Conservation (phyloP, 2,329 filamentous ascomycete genomes). For the Penicillium sp. region DNA sequence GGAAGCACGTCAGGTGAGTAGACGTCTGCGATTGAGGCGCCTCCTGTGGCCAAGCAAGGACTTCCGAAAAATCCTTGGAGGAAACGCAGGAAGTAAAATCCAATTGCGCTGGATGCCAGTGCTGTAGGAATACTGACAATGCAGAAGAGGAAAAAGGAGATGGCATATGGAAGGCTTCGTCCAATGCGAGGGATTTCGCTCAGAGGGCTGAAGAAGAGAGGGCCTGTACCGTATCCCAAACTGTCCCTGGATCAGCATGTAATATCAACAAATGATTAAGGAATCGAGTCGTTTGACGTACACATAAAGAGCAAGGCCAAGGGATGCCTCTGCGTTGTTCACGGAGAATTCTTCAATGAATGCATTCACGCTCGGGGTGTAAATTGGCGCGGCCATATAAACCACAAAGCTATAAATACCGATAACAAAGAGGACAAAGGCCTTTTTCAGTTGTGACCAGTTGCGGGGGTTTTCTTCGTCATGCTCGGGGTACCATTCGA, state of each 20-base stretch:
- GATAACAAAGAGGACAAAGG: constrained; percentile 17
- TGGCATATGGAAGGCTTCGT: constrained; percentile 57
- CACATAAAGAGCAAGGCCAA: constrained; percentile 29
- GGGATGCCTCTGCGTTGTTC: constrained; percentile 21
- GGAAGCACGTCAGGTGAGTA: constrained; percentile 50
- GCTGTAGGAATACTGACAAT: constrained; percentile 58
- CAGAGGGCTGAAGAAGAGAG: constrained; percentile 57
- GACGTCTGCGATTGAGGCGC: constrained; percentile 38
- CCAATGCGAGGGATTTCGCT: constrained; percentile 59
- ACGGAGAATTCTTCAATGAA: constrained; percentile 20
- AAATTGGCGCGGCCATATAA: constrained; percentile 25
- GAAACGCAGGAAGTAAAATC: constrained; percentile 57
- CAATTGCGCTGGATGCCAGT: constrained; percentile 52
- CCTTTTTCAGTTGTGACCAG: constrained; percentile 22
- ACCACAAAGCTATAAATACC: constrained; percentile 27
- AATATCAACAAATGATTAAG: neutral
- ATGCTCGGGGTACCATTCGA: constrained; percentile 4
- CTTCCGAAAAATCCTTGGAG: constrained; percentile 58
- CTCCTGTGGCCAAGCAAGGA: constrained; percentile 54
- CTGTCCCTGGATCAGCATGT: constrained; percentile 12
- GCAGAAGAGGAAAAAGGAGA: constrained; percentile 59
- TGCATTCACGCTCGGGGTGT: constrained; percentile 17
- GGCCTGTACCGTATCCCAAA: constrained; percentile 48
- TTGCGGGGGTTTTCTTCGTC: constrained; percentile 20
- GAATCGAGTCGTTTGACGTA: neutral